phyloP scores from a whole-genome alignment of 768 basidiomycete species.

The Suillus hirtellus region DNA sequence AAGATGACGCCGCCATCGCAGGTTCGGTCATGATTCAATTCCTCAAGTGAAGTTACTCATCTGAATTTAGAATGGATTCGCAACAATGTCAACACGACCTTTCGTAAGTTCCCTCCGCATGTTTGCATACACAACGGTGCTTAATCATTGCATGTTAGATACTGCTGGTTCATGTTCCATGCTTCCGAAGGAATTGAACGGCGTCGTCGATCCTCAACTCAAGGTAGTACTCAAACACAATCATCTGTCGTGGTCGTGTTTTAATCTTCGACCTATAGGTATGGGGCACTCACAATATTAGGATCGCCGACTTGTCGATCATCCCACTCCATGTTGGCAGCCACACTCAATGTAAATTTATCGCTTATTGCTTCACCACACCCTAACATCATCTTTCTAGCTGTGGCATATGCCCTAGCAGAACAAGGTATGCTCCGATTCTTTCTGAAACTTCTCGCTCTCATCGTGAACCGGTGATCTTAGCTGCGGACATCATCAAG shows the following conservation, averaged over 20 bases:
- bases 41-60: not conserved
- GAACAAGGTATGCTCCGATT: not conserved
- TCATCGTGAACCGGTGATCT: not conserved
- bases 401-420: not conserved
- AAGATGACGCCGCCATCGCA: constrained; percentile 1
- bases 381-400: not conserved
- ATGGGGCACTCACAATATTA: constrained; percentile 1
- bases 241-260: not conserved
- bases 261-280: not conserved
- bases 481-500: constrained; percentile 1
- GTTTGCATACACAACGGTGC: not conserved
- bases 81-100: constrained; percentile 1
- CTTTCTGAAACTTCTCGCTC: not conserved
- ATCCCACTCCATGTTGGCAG: not conserved
- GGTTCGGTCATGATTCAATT: not conserved
- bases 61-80: not conserved
- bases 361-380: not conserved
- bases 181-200: constrained; percentile 1
- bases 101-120: not conserved
- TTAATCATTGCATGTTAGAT: not conserved
- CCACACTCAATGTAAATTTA: not conserved
- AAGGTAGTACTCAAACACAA: not conserved
- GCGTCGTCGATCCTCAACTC: not conserved
- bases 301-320: not conserved
- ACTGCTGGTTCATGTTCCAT: not conserved